Evolutionary conservation across 2,329 filamentous ascomycete species (phyloP), one percentile per base, ranked within the genome.

Genomic region (Pseudogymnoascus sp.): DNA sequence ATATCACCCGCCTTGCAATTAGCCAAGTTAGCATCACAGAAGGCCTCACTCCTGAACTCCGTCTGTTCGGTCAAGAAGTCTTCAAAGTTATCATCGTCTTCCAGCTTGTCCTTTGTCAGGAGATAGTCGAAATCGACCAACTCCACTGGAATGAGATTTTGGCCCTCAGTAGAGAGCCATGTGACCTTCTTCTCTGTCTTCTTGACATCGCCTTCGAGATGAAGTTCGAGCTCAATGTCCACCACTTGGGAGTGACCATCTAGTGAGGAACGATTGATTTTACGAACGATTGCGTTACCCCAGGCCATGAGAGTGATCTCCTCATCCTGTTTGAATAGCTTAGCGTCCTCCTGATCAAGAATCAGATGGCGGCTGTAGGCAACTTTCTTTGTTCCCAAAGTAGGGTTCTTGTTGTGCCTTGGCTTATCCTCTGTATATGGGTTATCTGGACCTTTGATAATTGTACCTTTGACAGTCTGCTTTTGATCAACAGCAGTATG

Each of bases 241-340:
- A 86, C 87, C 69, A 96, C 86, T 55, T 83, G 78, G 62, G 77
- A 74, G 25, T 12, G 1, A 13, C 12, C 1, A 21, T 27, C 10
- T 7, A 12, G 10, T 27, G 40, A 27, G 35, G 78, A 77, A 58
- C 83, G 79, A 66, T 78, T 77, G 65, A 90, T 84, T 63, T 86
- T 84, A 61, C 86, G 84, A 18, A 94, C 88, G 67, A 92, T 84
- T 12, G 89, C 90, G 71, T 95, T 95, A 69, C 93, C 93, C 93
- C 93, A 97, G 74, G 89, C 88, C 93, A 97, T 97, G 40, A 97
- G 81, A 0, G 93, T 97, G 70, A 97, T 90, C 75, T 97, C 92
- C 78, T 97, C 93, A 71, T 88, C 87, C 64, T 88, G 81, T 69
- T 85, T 88, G 77, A 97, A 95, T 29, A 82, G 83, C 73, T 87